Evolutionary conservation across 495 filamentous ascomycete genomes (phyloP).

Genomic region (Umbilicaria muhlenbergii): DNA sequence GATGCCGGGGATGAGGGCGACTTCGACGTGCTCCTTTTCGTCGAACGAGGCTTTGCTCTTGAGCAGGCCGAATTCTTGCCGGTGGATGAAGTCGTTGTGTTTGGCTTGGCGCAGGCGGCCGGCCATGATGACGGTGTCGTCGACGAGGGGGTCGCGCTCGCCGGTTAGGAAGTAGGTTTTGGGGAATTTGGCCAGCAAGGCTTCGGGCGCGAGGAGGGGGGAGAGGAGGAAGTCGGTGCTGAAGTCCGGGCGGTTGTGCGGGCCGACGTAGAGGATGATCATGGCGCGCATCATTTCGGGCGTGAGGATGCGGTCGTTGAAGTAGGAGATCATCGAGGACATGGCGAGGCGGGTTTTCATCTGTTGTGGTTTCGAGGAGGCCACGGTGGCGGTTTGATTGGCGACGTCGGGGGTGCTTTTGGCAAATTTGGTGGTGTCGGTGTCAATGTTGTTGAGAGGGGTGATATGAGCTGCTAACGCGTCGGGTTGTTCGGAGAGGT

Average conservation of each 20-base stretch:
- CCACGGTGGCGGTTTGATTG: slow-evolving; percentile 19
- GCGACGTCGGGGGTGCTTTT: slow-evolving; percentile 14
- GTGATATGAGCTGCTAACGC: slow-evolving; percentile 18
- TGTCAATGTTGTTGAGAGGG: slow-evolving; percentile 19
- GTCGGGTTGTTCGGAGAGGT: slow-evolving; percentile 16
- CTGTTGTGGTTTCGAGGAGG: slow-evolving; percentile 43
- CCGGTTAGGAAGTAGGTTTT: slow-evolving; percentile 89
- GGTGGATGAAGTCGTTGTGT: slow-evolving; percentile 43
- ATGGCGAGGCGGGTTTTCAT: slow-evolving; percentile 78
- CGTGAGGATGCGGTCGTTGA: slow-evolving; percentile 84
- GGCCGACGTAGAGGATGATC: slow-evolving; percentile 96
- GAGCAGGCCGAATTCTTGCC: slow-evolving; percentile 46
- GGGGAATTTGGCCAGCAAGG: slow-evolving; percentile 66
- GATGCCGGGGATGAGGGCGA: slow-evolving; percentile 71
- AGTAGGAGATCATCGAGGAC: slow-evolving; percentile 94
- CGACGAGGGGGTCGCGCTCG: slow-evolving; percentile 86
- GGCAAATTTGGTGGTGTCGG: slow-evolving; percentile 16
- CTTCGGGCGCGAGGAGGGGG: slow-evolving; percentile 77
- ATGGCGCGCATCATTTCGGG: slow-evolving; percentile 99
- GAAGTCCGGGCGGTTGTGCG: slow-evolving; percentile 85
- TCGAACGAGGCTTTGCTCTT: slow-evolving; percentile 41
- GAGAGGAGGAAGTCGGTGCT: slow-evolving; percentile 77
- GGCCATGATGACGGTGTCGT: slow-evolving; percentile 92
- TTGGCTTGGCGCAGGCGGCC: slow-evolving; percentile 76
- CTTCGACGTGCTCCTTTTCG: slow-evolving; percentile 64